These are phyloP conservation scores for Ailanthus altissimus DNA, from an alignment of 345 rosid species.

Conservation along the genomic window DNA sequence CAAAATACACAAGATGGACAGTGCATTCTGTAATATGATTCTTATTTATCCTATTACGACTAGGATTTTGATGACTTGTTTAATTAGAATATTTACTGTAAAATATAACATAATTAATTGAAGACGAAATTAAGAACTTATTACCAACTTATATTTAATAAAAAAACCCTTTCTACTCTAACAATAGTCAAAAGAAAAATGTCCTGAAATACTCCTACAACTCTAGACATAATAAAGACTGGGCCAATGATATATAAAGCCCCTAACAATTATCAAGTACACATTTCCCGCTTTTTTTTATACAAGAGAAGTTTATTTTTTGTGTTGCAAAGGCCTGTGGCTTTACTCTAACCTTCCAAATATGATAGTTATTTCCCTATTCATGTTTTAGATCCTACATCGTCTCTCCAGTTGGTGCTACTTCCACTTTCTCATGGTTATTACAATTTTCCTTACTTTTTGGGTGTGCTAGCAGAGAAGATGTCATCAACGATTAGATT, in stretches of 20 bases:
- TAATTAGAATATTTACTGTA: not conserved
- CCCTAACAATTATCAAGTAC: not conserved
- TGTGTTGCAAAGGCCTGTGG: not conserved
- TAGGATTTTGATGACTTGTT: not conserved
- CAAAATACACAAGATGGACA: no score
- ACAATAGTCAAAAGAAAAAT: not conserved
- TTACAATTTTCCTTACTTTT: not conserved
- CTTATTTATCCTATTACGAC: not conserved
- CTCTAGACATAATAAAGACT: not conserved
- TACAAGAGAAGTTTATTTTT: not conserved
- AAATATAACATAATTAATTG: no score
- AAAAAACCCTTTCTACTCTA: not conserved
- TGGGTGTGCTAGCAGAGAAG: not conserved
- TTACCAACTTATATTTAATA: not conserved
- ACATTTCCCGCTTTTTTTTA: not conserved
- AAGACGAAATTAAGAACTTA: not conserved
- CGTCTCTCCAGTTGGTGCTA: conserved; percentile 1
- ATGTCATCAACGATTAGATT: not conserved
- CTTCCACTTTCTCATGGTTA: not conserved
- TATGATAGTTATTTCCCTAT: not conserved
- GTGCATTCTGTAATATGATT: not conserved
- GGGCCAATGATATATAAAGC: not conserved
- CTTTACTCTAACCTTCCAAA: not conserved
- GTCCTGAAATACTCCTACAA: not conserved
- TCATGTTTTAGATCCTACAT: not conserved